A percentile compares a stretch with the other conserved stretches of the same genome.
Evolutionary conservation across 1,139 yeast genomes (phyloP).

Genomic region (Komagataea norvegica): DNA sequence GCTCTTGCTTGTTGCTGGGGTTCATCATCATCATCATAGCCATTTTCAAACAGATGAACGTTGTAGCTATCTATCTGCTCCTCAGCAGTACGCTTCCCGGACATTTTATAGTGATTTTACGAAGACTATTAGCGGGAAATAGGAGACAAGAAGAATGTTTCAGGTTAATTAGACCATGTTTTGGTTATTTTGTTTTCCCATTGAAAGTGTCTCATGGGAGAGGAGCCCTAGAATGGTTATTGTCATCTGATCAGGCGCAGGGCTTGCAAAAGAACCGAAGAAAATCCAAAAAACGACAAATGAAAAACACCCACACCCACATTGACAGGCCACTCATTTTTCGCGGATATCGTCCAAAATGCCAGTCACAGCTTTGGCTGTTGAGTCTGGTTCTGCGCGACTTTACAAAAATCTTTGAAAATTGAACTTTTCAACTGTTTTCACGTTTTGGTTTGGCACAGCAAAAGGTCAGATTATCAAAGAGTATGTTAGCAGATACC

Average conservation of each 20-base stretch:
- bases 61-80: conserved; percentile 51
- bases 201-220: too few relatives aligned
- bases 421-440: conserved; percentile 7
- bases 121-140: too few relatives aligned
- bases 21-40: conserved; percentile 31
- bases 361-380: background rate
- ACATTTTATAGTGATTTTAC: conserved; percentile 15
- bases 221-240: background rate
- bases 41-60: conserved; percentile 30
- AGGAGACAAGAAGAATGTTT: too few relatives aligned
- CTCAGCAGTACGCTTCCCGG: conserved; percentile 58
- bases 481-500: conserved; percentile 8
- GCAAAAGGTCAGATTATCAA: conserved; percentile 11
- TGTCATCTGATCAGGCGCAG: background rate
- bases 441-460: conserved; percentile 8
- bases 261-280: too few relatives aligned
- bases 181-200: background rate
- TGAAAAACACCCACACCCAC: too few relatives aligned
- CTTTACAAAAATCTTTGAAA: conserved; percentile 10
- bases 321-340: background rate
- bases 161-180: too few relatives aligned
- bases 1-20: conserved; percentile 43
- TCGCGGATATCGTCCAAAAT: too few relatives aligned
- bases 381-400: too few relatives aligned
- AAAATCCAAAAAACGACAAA: too few relatives aligned